A percentile compares a stretch with the other conserved stretches of the same genome.
Evolutionary conservation across 148 eudicot species (phyloP).

Genomic region (Rhododendron henanense): DNA sequence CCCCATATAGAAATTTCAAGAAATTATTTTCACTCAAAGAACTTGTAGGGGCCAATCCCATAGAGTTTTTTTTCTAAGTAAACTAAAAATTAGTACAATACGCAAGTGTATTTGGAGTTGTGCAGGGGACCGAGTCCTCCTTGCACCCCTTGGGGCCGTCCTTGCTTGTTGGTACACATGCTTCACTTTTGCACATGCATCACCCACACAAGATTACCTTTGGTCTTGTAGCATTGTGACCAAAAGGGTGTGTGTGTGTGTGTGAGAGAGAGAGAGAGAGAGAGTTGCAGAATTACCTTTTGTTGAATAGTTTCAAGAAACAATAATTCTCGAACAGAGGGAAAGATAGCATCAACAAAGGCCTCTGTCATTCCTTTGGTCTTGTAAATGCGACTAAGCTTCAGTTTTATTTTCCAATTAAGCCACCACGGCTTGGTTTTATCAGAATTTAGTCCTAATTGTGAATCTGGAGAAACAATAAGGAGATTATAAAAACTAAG

Average conservation of each 20-base stretch:
- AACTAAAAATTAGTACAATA: no score
- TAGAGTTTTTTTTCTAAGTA: no score
- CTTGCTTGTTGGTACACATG: no score
- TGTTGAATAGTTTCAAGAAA: slow-evolving; percentile 46
- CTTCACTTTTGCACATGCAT: no score
- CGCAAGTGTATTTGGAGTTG: no score
- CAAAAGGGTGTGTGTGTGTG: no score
- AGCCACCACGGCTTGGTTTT: slow-evolving; percentile 65
- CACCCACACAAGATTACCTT: background rate
- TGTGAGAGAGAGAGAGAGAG: background rate
- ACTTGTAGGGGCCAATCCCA: no score
- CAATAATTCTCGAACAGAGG: slow-evolving; percentile 65
- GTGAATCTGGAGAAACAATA: slow-evolving; percentile 28
- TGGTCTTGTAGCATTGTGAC: no score
- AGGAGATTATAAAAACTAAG: background rate
- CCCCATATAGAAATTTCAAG: no score
- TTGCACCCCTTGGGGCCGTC: no score
- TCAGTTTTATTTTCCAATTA: slow-evolving; percentile 68
- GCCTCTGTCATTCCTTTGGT: slow-evolving; percentile 58
- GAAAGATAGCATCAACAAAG: slow-evolving; percentile 63
- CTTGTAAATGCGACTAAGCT: slow-evolving; percentile 62
- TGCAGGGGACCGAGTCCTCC: no score
- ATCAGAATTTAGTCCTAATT: slow-evolving; percentile 26
- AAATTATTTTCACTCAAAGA: no score
- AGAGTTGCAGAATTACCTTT: slow-evolving; percentile 42